Percentiles rank a stretch among this genome's conserved stretches.
phyloP scores from a whole-genome alignment of 2,329 filamentous ascomycete species.

The Rhynchosporium secalis region DNA sequence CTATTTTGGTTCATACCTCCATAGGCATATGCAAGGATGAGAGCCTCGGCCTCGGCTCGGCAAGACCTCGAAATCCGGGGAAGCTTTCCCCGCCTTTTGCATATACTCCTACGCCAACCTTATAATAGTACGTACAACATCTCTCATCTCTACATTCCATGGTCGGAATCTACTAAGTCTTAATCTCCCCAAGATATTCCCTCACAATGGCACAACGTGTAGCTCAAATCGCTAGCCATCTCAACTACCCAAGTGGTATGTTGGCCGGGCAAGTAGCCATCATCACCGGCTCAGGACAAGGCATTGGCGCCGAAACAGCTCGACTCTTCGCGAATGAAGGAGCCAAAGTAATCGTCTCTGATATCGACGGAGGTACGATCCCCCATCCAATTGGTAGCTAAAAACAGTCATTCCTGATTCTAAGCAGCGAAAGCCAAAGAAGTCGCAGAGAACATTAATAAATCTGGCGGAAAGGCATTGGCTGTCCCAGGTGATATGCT shows the following conservation, averaged over 20 bases:
- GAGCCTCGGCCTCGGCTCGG: slow-evolving; percentile 14
- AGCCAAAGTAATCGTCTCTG: slow-evolving; percentile 78
- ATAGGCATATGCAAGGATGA: not conserved
- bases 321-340: slow-evolving; percentile 84
- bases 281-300: slow-evolving; percentile 82
- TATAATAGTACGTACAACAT: not conserved
- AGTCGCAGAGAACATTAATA: slow-evolving; percentile 70
- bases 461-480: slow-evolving; percentile 63
- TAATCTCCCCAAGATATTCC: not conserved
- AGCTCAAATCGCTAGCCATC: slow-evolving; percentile 71
- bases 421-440: slow-evolving; percentile 64
- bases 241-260: slow-evolving; percentile 80
- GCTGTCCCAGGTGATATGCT: slow-evolving; percentile 77
- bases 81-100: slow-evolving; percentile 10
- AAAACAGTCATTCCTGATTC: slow-evolving; percentile 21
- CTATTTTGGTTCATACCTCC: no score
- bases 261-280: slow-evolving; percentile 81
- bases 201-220: slow-evolving; percentile 50
- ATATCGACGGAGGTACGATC: slow-evolving; percentile 70
- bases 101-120: not conserved
- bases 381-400: slow-evolving; percentile 16
- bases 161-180: not conserved
- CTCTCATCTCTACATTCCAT: not conserved
- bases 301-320: slow-evolving; percentile 84
- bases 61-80: slow-evolving; percentile 8